Evolutionary conservation across 352 stramenopile species (phyloP).

Genomic region (Globisporangium echinulatum): DNA sequence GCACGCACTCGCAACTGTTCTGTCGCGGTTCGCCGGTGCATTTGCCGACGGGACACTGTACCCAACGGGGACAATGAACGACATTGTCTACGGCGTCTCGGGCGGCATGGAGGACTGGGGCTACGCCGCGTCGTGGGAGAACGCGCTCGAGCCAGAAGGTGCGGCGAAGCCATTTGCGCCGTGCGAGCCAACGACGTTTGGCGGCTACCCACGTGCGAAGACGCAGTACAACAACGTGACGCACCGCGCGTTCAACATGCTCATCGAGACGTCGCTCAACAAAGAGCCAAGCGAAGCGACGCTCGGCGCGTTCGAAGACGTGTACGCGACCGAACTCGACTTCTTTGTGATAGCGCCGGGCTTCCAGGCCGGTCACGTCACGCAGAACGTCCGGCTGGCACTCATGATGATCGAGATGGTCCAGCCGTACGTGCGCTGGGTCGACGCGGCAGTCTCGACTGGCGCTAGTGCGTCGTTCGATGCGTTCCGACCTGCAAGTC

Average conservation of each 20-base stretch:
- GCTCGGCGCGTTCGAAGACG: conserved; percentile 68
- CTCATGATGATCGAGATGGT: conserved; percentile 94
- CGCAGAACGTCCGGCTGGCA: conserved; percentile 92
- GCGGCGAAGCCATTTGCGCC: conserved; percentile 43
- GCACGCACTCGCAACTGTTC: conserved; percentile 42
- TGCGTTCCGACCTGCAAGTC: conserved; percentile 34
- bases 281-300: conserved; percentile 74
- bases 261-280: conserved; percentile 93
- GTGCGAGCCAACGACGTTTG: conserved; percentile 86
- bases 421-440: conserved; percentile 90
- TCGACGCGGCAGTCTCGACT: conserved; percentile 20
- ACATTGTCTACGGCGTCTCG: conserved; percentile 94
- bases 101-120: conserved; percentile 98
- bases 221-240: conserved; percentile 92
- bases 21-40: conserved; percentile 64
- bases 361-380: conserved; percentile 87
- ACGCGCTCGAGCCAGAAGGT: conserved; percentile 28
- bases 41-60: conserved; percentile 76
- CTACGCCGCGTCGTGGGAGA: conserved; percentile 90
- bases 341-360: conserved; percentile 34
- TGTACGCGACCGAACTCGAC: conserved; percentile 66
- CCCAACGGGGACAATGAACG: conserved; percentile 90
- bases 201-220: conserved; percentile 86
- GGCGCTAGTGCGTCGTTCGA: conserved; percentile 5
- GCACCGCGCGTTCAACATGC: conserved; percentile 93